phyloP scores from a whole-genome alignment of 805 yeast genomes.

The Saccharomycopsis sp. region DNA sequence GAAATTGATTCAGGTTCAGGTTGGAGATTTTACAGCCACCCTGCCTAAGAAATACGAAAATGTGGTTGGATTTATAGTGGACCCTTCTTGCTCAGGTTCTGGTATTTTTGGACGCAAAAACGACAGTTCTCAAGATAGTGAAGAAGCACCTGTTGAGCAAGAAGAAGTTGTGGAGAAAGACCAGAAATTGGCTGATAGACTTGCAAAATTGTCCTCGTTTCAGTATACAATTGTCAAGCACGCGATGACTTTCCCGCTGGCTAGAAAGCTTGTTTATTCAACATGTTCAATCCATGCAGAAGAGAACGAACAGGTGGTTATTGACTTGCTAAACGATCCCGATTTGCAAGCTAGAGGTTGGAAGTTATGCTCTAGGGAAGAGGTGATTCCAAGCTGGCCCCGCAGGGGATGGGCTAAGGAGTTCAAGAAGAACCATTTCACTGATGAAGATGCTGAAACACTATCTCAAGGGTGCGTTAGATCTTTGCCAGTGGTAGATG shows the following conservation, averaged over 20 bases:
- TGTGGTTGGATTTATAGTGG: slow-evolving; percentile 80
- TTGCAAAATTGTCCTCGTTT: slow-evolving; percentile 72
- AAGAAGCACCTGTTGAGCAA: slow-evolving; percentile 26
- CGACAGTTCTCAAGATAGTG: slow-evolving; percentile 39
- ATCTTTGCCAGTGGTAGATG: slow-evolving; percentile 79
- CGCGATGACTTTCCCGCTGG: slow-evolving; percentile 76
- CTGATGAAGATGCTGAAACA: slow-evolving; percentile 37
- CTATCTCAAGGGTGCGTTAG: slow-evolving; percentile 85
- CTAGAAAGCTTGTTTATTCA: slow-evolving; percentile 76
- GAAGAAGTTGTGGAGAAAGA: slow-evolving; percentile 39
- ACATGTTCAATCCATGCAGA: slow-evolving; percentile 93
- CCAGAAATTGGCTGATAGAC: slow-evolving; percentile 40
- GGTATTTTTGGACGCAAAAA: slow-evolving; percentile 91
- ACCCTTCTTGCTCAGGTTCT: slow-evolving; percentile 96
- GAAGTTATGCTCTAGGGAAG: slow-evolving; percentile 53
- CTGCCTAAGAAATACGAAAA: slow-evolving; percentile 52
- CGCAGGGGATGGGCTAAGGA: slow-evolving; percentile 75
- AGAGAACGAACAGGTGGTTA: slow-evolving; percentile 90
- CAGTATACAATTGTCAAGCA: slow-evolving; percentile 85
- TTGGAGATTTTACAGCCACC: slow-evolving; percentile 56
- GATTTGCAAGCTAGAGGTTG: slow-evolving; percentile 67
- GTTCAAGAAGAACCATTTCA: slow-evolving; percentile 45
- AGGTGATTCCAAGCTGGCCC: slow-evolving; percentile 80
- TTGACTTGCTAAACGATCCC: slow-evolving; percentile 62
- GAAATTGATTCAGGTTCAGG: slow-evolving; percentile 35